Base-by-base conservation (phyloP, 2,329 filamentous ascomycete genomes). In the Cadophora luteo-olivacea region DNA sequence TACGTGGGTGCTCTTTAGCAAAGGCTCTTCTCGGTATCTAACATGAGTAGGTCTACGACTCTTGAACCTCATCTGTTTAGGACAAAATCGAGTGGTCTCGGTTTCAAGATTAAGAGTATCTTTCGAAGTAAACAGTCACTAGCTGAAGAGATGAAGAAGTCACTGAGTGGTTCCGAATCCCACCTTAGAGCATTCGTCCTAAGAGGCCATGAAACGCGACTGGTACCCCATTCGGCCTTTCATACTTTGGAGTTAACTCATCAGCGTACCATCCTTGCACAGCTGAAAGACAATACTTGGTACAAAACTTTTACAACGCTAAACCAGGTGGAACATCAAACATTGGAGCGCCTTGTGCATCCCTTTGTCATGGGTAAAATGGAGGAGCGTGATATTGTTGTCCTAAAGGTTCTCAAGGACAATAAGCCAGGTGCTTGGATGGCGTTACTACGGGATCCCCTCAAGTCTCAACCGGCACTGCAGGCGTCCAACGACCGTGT, bases 51-150 rank as follows among this genome's bases (percentile, higher is more conserved):
- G 25, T 41, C 69, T 12, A 32, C 38, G 54, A 14, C 32, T 58
- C 58, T 65, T 36, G 68, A 71, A 33, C 69, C 69, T 48, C 72
- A 61, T 36, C 72, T 76, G 8, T 76, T 77, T 49, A 72, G 68
- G 16, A 64, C 74, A 3, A 69, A 72, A 6, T 64, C 73, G 16
- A 70, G 67, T 49, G 54, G 67, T 8, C 41, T 76, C 22, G 62
- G 64, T 7, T 75, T 75, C 58, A 76, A 72, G 55, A 36, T 76
- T 24, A 75, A 69, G 62, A 73, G 62, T 25, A 38, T 76, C 5
- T 76, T 77, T 68, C 65, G 72, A 58, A 75, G 72, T 63, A 76
- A 75, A 63, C 48, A 72, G 19, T 75, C 75, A 22, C 75, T 76
- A 36, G 75, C 74, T 52, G 41, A 62, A 16, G 75, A 77, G 60